Percentiles rank a stretch among this genome's conserved stretches.
These are phyloP conservation scores for Gossypium schwendimanii DNA, from an alignment of 441 rosid genomes.

Conservation along the genomic window DNA sequence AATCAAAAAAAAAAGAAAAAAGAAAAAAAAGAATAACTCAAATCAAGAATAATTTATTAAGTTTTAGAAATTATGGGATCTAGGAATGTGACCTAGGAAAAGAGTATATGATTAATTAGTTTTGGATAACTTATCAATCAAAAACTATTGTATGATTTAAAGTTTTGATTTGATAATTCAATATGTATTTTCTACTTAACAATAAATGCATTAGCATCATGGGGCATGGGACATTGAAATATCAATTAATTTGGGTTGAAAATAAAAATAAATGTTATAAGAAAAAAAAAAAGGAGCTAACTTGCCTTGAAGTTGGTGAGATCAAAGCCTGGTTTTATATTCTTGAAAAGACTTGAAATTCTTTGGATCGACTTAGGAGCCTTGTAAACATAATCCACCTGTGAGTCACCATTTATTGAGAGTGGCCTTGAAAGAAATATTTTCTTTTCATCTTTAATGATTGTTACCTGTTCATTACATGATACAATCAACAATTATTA, in stretches of 20 bases:
- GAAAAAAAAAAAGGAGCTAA: background rate
- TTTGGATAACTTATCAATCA: too few relatives aligned
- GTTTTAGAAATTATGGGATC: too few relatives aligned
- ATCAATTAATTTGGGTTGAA: background rate
- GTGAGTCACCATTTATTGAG: slow-evolving; percentile 39
- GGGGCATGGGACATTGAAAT: background rate
- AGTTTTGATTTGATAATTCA: too few relatives aligned
- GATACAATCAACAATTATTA: background rate
- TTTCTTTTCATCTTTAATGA: background rate
- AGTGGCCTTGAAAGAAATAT: slow-evolving; percentile 50
- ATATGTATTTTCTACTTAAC: too few relatives aligned
- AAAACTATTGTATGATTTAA: too few relatives aligned
- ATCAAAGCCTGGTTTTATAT: slow-evolving; percentile 59
- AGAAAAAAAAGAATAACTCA: too few relatives aligned
- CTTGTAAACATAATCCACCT: slow-evolving; percentile 23
- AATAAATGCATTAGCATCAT: background rate
- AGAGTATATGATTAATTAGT: too few relatives aligned
- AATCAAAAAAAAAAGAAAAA: too few relatives aligned
- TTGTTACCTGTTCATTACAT: background rate
- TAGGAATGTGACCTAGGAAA: too few relatives aligned
- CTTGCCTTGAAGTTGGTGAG: slow-evolving; percentile 56
- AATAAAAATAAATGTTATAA: background rate
- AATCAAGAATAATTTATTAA: too few relatives aligned
- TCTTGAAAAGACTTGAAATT: slow-evolving; percentile 46
- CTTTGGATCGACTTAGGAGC: slow-evolving; percentile 53